Evolutionary conservation across 192 early-diverging fungal genomes (phyloP).

Genomic region (Bifiguratus adelaidae): DNA sequence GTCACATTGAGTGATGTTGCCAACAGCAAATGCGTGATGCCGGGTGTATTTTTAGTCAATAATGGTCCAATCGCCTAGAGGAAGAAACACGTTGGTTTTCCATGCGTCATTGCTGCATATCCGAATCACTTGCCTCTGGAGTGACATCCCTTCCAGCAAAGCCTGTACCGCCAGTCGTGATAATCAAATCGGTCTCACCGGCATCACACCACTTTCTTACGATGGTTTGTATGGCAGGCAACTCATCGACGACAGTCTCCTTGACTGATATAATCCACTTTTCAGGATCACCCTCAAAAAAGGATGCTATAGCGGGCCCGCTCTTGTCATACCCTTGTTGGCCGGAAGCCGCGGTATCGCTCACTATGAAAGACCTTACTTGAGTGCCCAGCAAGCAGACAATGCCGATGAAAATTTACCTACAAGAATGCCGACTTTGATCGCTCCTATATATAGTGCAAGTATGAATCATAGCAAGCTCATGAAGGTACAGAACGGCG

Average conservation of each 20-base stretch:
- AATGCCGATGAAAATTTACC: neutral
- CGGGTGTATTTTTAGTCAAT: conserved; percentile 54
- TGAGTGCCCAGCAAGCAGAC: neutral
- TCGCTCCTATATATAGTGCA: too few species aligned
- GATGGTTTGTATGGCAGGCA: conserved; percentile 30
- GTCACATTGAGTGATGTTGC: conserved; percentile 68
- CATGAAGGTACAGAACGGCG: too few species aligned
- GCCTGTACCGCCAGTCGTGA: conserved; percentile 91
- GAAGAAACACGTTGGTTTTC: neutral
- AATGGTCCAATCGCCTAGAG: conserved; percentile 60
- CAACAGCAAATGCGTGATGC: conserved; percentile 74
- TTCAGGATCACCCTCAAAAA: conserved; percentile 17
- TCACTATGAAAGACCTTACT: conserved; percentile 24
- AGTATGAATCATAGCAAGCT: too few species aligned
- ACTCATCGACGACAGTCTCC: conserved; percentile 40
- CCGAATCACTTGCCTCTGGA: conserved; percentile 49
- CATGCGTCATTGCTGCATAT: neutral
- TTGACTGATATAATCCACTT: conserved; percentile 25
- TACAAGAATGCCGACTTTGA: conserved; percentile 7
- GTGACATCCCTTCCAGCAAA: conserved; percentile 80
- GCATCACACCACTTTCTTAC: conserved; percentile 39
- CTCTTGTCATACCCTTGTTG: conserved; percentile 45
- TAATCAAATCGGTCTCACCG: conserved; percentile 47
- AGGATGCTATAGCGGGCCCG: conserved; percentile 41
- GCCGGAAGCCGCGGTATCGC: conserved; percentile 47